Base-by-base conservation (phyloP, 2,329 filamentous ascomycete genomes). In the Coniochaeta hoffmannii region DNA sequence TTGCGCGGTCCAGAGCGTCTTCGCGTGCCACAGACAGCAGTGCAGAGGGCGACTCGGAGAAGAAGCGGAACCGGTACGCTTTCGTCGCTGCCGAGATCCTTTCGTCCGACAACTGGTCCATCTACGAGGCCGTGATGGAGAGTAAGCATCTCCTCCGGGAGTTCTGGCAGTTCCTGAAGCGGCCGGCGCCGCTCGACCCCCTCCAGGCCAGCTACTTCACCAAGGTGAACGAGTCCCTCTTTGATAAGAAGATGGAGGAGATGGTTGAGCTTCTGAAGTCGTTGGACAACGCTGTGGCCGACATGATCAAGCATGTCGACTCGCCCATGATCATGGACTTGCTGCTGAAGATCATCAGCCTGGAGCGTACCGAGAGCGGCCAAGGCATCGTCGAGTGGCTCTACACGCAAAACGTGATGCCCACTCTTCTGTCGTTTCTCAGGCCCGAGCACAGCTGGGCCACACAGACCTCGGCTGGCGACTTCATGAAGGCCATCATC, bases 241-340 rank as follows among this genome's bases (percentile, higher is more conserved):
- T 99, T 55, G 94, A 97, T 70, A 95, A 94, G 74, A 97, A 97
- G 80, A 97, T 95, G 6, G 90, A 95, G 66, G 93, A 97, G 61
- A 99, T 97, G 93, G 78, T 97, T 62, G 85, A 87, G 17, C 85
- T 99, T 59, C 84, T 99, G 71, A 95, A 91, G 69, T 87, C 85
- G 1, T 74, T 96, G 51, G 88, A 94, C 32, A 83, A 87, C 54
- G 88, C 94, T 38, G 84, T 99, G 22, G 79, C 89, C 12, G 86
- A 91, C 60, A 88, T 99, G 75, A 79, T 99, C 56, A 87, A 88
- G 64, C 94, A 99, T 69, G 90, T 99, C 32, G 94, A 99, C 69
- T 96, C 90, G 63, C 93, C 94, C 0, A 96, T 97, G 87, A 87
- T 99, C 36, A 99, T 99, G 94, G 94, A 99, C 69, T 77, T 99